Evolutionary conservation across 805 yeast genomes (phyloP).

Genomic region (Schwanniomyces vanrijiae): DNA sequence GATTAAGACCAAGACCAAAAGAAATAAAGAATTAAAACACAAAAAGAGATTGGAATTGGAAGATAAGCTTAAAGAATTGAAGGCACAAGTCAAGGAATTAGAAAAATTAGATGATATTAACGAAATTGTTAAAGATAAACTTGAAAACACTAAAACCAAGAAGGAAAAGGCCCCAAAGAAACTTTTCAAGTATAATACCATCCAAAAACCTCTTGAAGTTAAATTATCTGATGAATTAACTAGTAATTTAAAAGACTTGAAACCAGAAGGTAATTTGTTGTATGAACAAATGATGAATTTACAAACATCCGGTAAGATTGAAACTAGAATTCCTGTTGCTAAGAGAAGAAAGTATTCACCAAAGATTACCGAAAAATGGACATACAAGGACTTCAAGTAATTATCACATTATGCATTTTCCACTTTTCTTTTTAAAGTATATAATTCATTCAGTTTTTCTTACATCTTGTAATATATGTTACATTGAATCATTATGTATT

Average conservation of each 20-base stretch:
- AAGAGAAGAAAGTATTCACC: constrained; percentile 67
- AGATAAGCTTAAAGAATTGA: constrained; percentile 55
- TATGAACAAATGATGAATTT: constrained; percentile 78
- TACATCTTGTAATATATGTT: neutral
- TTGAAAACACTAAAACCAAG: constrained; percentile 12
- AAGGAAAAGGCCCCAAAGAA: constrained; percentile 30
- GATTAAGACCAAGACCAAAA: constrained; percentile 74
- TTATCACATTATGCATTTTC: neutral
- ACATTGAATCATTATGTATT: neutral
- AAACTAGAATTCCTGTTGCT: constrained; percentile 71
- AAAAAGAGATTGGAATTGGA: constrained; percentile 59
- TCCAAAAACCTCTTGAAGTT: constrained; percentile 58
- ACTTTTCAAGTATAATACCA: constrained; percentile 42
- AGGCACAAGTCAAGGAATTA: constrained; percentile 60
- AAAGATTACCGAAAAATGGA: constrained; percentile 88
- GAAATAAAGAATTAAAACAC: constrained; percentile 68
- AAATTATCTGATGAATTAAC: constrained; percentile 87
- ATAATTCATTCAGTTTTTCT: neutral
- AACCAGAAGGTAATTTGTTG: constrained; percentile 86
- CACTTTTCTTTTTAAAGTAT: neutral
- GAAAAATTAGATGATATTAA: constrained; percentile 34
- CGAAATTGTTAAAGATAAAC: constrained; percentile 24
- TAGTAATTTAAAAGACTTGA: constrained; percentile 78
- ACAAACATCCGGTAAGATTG: constrained; percentile 85
- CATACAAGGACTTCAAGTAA: constrained; percentile 83